phyloP scores from a whole-genome alignment of 78 protist genomes.

The Protostelium mycophagum region DNA sequence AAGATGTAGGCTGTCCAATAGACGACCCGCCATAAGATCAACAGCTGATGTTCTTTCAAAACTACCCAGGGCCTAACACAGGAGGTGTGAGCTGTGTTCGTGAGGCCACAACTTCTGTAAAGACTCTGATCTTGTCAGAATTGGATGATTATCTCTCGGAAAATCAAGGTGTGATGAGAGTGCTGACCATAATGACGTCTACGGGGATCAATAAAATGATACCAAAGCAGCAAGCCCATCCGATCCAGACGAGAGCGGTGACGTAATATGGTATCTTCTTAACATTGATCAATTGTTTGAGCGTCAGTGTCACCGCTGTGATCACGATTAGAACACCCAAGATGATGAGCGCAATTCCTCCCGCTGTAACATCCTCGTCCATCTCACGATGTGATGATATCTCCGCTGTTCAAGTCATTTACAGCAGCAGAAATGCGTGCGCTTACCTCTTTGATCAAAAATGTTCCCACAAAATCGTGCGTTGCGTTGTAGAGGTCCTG shows the following conservation, averaged over 20 bases:
- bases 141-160: too few species aligned
- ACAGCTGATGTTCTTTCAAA: not conserved
- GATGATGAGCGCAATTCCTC: not conserved
- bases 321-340: not conserved
- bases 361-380: too few species aligned
- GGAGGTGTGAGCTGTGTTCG: not conserved
- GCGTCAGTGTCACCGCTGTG: not conserved
- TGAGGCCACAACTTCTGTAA: not conserved
- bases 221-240: not conserved
- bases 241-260: not conserved
- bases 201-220: not conserved
- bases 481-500: too few species aligned
- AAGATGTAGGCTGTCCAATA: not conserved
- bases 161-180: not conserved
- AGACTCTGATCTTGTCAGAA: not conserved
- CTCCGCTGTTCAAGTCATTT: too few species aligned
- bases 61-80: not conserved
- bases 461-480: too few species aligned
- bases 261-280: not conserved
- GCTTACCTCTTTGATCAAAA: too few species aligned
- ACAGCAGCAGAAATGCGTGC: too few species aligned
- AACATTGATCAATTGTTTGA: not conserved
- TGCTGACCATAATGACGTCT: not conserved
- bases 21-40: not conserved
- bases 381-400: too few species aligned